phyloP scores from a whole-genome alignment of 768 basidiomycete genomes.

The Amanita brunnescens region DNA sequence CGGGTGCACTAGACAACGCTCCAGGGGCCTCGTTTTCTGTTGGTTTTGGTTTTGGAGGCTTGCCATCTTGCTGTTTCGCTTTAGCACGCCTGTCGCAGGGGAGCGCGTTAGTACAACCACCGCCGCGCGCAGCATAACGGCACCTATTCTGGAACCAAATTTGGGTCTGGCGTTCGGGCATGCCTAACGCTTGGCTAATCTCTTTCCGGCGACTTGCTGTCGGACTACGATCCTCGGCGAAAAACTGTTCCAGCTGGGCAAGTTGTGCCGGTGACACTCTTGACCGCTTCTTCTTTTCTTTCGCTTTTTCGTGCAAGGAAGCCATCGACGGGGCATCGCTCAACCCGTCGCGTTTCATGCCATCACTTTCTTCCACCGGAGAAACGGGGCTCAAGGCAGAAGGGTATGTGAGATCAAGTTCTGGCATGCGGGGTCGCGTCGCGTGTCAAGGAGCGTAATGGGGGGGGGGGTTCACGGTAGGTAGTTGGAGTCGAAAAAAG shows the following conservation, averaged over 20 bases:
- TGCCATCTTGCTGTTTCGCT: constrained; percentile 63
- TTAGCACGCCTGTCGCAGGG: constrained; percentile 57
- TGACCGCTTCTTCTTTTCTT: constrained; percentile 64
- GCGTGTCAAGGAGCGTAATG: neutral
- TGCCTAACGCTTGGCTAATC: constrained; percentile 65
- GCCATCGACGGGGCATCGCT: neutral
- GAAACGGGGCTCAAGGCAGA: neutral
- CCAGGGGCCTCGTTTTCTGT: constrained; percentile 33
- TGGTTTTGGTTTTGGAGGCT: constrained; percentile 27
- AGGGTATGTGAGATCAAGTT: neutral
- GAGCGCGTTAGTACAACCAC: constrained; percentile 3
- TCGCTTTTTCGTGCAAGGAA: constrained; percentile 17
- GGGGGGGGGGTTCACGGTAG: neutral
- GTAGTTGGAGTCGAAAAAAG: neutral
- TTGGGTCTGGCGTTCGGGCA: constrained; percentile 83
- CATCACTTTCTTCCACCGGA: neutral
- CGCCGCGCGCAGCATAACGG: constrained; percentile 9
- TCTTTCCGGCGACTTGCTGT: constrained; percentile 63
- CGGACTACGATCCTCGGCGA: constrained; percentile 61
- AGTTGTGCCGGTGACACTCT: constrained; percentile 78
- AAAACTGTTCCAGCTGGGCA: constrained; percentile 64
- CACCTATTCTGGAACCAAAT: constrained; percentile 89
- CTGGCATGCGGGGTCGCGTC: neutral
- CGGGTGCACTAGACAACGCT: constrained; percentile 39
- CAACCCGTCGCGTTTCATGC: neutral